A percentile compares a stretch with the other conserved stretches of the same genome.
phyloP scores from a whole-genome alignment of 2,329 filamentous ascomycete genomes.

The Monascus ruber region DNA sequence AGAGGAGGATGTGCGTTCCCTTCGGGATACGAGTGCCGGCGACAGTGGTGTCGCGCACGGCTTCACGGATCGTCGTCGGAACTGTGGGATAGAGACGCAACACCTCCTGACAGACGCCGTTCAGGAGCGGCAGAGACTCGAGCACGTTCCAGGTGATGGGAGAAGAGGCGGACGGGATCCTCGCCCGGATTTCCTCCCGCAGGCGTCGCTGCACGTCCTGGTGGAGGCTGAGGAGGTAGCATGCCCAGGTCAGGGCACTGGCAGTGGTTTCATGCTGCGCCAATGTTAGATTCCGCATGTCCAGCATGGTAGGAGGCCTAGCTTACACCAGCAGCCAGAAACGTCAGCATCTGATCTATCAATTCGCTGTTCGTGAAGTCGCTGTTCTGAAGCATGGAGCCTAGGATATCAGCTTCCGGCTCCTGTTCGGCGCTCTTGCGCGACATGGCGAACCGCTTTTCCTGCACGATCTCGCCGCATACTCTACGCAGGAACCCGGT shows the following conservation, averaged over 20 bases:
- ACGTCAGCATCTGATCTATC: constrained; percentile 33
- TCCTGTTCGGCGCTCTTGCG: constrained; percentile 28
- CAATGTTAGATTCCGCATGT: constrained; percentile 3
- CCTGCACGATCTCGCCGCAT: constrained; percentile 23
- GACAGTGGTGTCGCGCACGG: constrained; percentile 41
- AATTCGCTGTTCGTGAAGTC: constrained; percentile 28
- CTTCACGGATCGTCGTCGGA: constrained; percentile 28
- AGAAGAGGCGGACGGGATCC: constrained; percentile 30
- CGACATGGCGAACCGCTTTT: constrained; percentile 18
- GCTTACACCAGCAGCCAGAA: constrained; percentile 28
- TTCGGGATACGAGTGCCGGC: constrained; percentile 54
- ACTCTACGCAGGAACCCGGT: constrained; percentile 20
- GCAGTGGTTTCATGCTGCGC: constrained; percentile 44
- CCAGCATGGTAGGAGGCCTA: neutral
- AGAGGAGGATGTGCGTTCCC: constrained; percentile 58
- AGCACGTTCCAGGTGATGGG: constrained; percentile 31
- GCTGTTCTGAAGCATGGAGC: constrained; percentile 26
- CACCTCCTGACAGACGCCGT: constrained; percentile 66
- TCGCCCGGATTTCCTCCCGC: constrained; percentile 38
- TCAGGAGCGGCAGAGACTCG: constrained; percentile 63
- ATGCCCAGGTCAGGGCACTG: constrained; percentile 42
- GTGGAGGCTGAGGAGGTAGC: constrained; percentile 41
- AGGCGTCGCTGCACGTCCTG: constrained; percentile 38
- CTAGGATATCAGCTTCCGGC: constrained; percentile 27
- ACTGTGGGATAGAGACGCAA: constrained; percentile 39